These are phyloP conservation scores for Acidiella bohemica DNA, from an alignment of 495 filamentous ascomycete species.

Conservation along the genomic window DNA sequence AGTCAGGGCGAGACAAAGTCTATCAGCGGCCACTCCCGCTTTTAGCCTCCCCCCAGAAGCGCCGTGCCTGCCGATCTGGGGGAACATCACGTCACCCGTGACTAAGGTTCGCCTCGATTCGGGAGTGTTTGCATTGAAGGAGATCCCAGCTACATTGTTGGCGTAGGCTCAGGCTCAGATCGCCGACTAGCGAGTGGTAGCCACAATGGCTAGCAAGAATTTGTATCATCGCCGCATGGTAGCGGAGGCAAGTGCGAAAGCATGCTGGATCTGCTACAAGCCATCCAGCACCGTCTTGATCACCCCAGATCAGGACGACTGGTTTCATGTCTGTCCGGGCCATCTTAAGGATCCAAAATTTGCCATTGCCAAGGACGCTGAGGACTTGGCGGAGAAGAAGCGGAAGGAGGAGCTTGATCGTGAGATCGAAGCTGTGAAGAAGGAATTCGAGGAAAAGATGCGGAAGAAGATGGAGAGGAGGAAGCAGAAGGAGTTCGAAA, in stretches of 20 bases:
- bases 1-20: no score
- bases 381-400: constrained; percentile 47
- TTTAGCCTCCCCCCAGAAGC: no score
- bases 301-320: constrained; percentile 89
- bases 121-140: no score
- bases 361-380: constrained; percentile 65
- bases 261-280: constrained; percentile 86
- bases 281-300: constrained; percentile 75
- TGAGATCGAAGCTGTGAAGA: constrained; percentile 50
- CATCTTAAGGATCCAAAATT: constrained; percentile 80
- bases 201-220: constrained; percentile 35
- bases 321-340: constrained; percentile 76
- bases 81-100: no score
- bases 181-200: background rate
- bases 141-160: no score
- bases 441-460: constrained; percentile 72
- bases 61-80: no score
- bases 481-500: constrained; percentile 32
- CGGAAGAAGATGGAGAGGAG: constrained; percentile 54
- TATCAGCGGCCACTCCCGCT: no score
- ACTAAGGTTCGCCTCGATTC: no score
- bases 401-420: constrained; percentile 30
- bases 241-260: constrained; percentile 64
- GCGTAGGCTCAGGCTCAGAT: no score
- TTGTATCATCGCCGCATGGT: constrained; percentile 78